A percentile compares a stretch with the other conserved stretches of the same genome.
These are phyloP conservation scores for Cryphonectria nitschkei DNA, from an alignment of 2,329 filamentous ascomycete species.

Conservation along the genomic window DNA sequence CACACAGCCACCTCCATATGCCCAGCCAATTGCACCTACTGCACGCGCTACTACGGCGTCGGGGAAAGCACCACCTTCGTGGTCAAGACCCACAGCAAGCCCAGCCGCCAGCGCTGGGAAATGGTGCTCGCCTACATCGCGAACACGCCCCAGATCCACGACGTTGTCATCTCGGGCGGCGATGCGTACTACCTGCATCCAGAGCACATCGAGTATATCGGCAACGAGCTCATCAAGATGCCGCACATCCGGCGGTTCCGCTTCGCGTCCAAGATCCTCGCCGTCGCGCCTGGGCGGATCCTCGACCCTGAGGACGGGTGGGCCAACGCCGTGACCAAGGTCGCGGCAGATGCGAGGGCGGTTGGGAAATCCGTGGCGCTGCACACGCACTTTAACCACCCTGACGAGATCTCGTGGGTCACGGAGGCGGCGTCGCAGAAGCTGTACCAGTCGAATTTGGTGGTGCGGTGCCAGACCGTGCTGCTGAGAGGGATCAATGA, in stretches of 20 bases:
- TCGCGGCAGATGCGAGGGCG: conserved; percentile 53
- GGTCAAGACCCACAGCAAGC: conserved; percentile 47
- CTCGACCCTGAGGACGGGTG: conserved; percentile 56
- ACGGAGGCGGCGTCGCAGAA: conserved; percentile 54
- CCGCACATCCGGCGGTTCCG: conserved; percentile 63
- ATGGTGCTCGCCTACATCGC: conserved; percentile 60
- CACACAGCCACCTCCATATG: conserved; percentile 60
- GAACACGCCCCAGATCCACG: conserved; percentile 50
- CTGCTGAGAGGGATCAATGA: conserved; percentile 64
- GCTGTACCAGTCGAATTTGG: conserved; percentile 55
- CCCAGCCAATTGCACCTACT: conserved; percentile 65
- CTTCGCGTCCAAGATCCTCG: conserved; percentile 65
- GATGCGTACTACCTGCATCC: conserved; percentile 62
- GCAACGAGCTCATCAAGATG: conserved; percentile 58
- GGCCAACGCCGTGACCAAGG: conserved; percentile 53
- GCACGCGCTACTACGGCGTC: conserved; percentile 63
- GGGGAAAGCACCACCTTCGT: conserved; percentile 58
- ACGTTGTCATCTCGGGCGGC: conserved; percentile 66
- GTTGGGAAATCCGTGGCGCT: conserved; percentile 63
- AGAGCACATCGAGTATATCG: conserved; percentile 56
- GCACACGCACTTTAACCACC: conserved; percentile 69
- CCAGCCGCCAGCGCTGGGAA: conserved; percentile 53
- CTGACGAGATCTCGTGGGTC: conserved; percentile 65
- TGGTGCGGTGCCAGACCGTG: conserved; percentile 64
- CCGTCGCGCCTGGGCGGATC: conserved; percentile 60